A percentile compares a stretch with the other conserved stretches of the same genome.
Evolutionary conservation across 805 yeast species (phyloP).

Genomic region (Monosporozyma unispora): DNA sequence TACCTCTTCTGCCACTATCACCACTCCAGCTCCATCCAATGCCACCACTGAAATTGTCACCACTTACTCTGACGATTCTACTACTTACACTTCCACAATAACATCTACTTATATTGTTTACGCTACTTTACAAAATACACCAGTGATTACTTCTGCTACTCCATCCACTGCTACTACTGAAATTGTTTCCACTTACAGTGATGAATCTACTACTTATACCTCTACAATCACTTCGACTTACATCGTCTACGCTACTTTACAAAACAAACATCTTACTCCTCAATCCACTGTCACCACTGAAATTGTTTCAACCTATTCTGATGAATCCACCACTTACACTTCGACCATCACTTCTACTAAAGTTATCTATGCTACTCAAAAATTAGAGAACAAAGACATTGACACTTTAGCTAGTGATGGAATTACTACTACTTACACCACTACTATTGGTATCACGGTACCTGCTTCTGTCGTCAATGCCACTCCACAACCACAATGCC

Average conservation of each 20-base stretch:
- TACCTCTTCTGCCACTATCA: slow-evolving; percentile 15
- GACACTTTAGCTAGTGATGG: slow-evolving; percentile 1
- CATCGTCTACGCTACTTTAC: slow-evolving; percentile 11
- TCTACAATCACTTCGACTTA: slow-evolving; percentile 19
- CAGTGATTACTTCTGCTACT: slow-evolving; percentile 1
- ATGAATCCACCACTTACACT: slow-evolving; percentile 1
- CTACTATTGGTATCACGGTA: not conserved
- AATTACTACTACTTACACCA: not conserved
- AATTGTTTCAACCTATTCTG: slow-evolving; percentile 5
- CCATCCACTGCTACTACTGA: not conserved
- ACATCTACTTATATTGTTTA: not conserved
- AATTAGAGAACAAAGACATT: slow-evolving; percentile 1
- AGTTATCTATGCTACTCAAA: not conserved
- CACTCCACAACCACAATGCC: not conserved
- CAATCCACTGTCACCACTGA: slow-evolving; percentile 13
- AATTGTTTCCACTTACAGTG: not conserved
- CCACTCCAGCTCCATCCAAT: slow-evolving; percentile 15
- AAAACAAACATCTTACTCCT: slow-evolving; percentile 3
- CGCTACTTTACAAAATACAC: not conserved
- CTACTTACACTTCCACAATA: slow-evolving; percentile 1
- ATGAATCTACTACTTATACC: slow-evolving; percentile 7
- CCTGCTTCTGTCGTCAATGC: slow-evolving; percentile 4
- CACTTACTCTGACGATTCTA: slow-evolving; percentile 3
- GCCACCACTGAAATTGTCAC: slow-evolving; percentile 6
- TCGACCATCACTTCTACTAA: not conserved